phyloP scores from a whole-genome alignment of 1,139 yeast genomes.

The Kurtzmaniella natalensis region DNA sequence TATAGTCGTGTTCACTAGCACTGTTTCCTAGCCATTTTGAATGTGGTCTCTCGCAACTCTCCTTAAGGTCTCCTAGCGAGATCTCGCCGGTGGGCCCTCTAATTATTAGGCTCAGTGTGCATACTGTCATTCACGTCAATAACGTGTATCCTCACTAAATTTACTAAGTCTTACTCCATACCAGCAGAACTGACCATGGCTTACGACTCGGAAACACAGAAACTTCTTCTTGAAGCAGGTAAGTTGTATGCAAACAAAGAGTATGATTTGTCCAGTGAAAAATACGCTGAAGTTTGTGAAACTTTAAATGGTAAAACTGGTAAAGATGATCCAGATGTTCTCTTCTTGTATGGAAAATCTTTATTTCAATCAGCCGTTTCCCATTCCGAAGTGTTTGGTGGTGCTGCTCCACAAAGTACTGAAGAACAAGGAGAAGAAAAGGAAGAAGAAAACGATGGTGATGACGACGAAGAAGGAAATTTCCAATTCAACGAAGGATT shows the following conservation, averaged over 20 bases:
- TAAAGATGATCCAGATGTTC: constrained; percentile 65
- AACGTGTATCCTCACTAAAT: too few species aligned
- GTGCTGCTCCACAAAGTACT: constrained; percentile 18
- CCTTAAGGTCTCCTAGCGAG: too few species aligned
- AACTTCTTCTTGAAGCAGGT: constrained; percentile 55
- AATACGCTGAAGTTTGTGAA: constrained; percentile 75
- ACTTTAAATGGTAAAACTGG: constrained; percentile 42
- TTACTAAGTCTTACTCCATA: too few species aligned
- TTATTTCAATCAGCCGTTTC: constrained; percentile 74
- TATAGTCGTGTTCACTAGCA: too few species aligned
- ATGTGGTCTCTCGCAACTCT: too few species aligned
- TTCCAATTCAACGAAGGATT: constrained; percentile 55
- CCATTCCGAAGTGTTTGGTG: constrained; percentile 79
- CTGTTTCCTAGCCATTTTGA: too few species aligned
- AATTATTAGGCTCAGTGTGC: too few species aligned
- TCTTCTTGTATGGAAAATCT: constrained; percentile 76
- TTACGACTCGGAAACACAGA: constrained; percentile 33
- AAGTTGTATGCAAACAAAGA: constrained; percentile 57
- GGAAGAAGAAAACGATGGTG: constrained; percentile 15
- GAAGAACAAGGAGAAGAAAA: constrained; percentile 17
- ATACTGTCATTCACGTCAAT: too few species aligned
- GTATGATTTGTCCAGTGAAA: constrained; percentile 65
- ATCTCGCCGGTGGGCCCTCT: too few species aligned
- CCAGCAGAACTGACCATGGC: too few species aligned
- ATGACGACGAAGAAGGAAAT: constrained; percentile 26